Evolutionary conservation across 352 stramenopile genomes (phyloP).

Genomic region (Phytopythium delawarense): DNA sequence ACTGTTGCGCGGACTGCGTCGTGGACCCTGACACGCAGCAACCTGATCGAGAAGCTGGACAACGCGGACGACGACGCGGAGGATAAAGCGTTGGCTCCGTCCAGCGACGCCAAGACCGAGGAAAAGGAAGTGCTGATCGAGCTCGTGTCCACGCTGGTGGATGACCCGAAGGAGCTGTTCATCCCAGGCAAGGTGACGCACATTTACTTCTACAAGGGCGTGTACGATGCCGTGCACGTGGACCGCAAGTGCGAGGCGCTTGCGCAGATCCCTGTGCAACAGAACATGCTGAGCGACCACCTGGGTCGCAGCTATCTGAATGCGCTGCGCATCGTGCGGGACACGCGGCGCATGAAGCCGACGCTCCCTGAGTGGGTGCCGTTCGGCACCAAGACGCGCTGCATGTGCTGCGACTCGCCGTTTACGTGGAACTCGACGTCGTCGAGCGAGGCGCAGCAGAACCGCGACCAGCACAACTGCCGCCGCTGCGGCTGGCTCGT

Average conservation of each 20-base stretch:
- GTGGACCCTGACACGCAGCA: slow-evolving; percentile 70
- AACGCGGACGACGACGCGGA: slow-evolving; percentile 30
- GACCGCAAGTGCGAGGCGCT: slow-evolving; percentile 70
- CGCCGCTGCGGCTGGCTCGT: slow-evolving; percentile 74
- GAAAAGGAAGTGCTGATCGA: slow-evolving; percentile 59
- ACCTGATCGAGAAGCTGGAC: slow-evolving; percentile 76
- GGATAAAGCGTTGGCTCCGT: slow-evolving; percentile 28
- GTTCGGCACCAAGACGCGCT: slow-evolving; percentile 81
- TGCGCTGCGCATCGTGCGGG: slow-evolving; percentile 73
- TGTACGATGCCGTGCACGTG: slow-evolving; percentile 81
- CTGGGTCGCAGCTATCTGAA: slow-evolving; percentile 77
- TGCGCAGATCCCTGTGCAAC: slow-evolving; percentile 71
- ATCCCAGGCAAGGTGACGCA: slow-evolving; percentile 74
- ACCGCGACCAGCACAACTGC: slow-evolving; percentile 90
- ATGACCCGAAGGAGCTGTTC: slow-evolving; percentile 75
- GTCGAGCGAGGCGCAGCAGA: slow-evolving; percentile 85
- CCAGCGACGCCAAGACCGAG: slow-evolving; percentile 25
- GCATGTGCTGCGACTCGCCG: slow-evolving; percentile 84
- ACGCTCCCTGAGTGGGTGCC: slow-evolving; percentile 62
- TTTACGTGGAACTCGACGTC: slow-evolving; percentile 91
- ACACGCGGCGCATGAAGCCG: slow-evolving; percentile 53
- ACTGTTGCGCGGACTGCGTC: slow-evolving; percentile 31
- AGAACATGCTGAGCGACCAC: slow-evolving; percentile 87
- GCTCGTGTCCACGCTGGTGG: slow-evolving; percentile 39
- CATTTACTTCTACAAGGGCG: slow-evolving; percentile 74